Evolutionary conservation across 306 rosid genomes (phyloP).

Genomic region (Cyclanthera cordifolia): DNA sequence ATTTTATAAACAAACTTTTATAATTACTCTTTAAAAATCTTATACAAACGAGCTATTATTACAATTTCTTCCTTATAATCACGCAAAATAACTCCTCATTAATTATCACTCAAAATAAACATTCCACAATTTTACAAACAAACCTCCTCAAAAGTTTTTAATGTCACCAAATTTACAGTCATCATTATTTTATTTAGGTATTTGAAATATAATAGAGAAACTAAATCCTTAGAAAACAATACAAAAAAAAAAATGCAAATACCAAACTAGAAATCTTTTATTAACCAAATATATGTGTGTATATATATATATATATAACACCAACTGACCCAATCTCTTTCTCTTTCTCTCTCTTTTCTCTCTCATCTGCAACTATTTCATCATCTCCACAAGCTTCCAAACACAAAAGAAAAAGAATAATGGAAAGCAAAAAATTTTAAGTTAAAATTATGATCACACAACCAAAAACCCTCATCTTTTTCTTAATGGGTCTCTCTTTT

Average conservation of each 20-base stretch:
- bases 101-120: no score
- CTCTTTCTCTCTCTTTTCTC: background rate
- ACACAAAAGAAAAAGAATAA: slow-evolving; percentile 54
- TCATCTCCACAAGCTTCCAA: slow-evolving; percentile 77
- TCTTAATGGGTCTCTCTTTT: slow-evolving; percentile 43
- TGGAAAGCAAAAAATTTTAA: slow-evolving; percentile 73
- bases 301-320: slow-evolving; percentile 22
- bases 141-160: no score
- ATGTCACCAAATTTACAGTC: no score
- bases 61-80: no score
- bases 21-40: no score
- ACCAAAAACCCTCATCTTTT: slow-evolving; percentile 17
- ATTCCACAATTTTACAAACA: no score
- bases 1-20: no score
- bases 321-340: slow-evolving; percentile 32
- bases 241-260: background rate
- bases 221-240: background rate
- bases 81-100: no score
- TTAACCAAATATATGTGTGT: slow-evolving; percentile 24
- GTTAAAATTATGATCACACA: slow-evolving; percentile 20
- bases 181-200: no score
- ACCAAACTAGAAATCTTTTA: background rate
- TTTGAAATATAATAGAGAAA: no score
- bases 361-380: slow-evolving; percentile 34
- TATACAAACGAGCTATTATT: no score